Conservation (phyloP, 352 stramenopile genomes). For the Phytopythium mirpurense region DNA sequence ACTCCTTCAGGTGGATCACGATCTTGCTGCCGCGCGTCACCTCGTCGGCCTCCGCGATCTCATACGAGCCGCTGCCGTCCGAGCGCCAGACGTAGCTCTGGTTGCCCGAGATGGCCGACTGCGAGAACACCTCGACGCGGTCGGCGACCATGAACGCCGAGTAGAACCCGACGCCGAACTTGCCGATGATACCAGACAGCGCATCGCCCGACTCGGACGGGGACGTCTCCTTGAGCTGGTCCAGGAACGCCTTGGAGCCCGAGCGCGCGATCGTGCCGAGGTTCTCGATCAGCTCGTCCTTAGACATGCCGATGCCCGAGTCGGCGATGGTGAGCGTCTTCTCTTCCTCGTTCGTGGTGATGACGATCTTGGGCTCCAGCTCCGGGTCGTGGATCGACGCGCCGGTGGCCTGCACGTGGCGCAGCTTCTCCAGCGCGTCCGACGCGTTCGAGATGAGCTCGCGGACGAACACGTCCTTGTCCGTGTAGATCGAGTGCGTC, state of each 20-base stretch:
- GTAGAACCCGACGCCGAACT: constrained; percentile 99
- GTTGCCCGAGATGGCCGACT: constrained; percentile 56
- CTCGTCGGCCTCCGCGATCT: constrained; percentile 62
- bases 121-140: constrained; percentile 91
- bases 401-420: constrained; percentile 88
- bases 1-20: constrained; percentile 97
- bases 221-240: constrained; percentile 86
- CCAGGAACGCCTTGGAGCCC: constrained; percentile 96
- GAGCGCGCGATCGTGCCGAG: constrained; percentile 98
- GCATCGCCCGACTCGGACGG: constrained; percentile 64
- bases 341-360: constrained; percentile 93
- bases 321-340: constrained; percentile 98
- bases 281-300: constrained; percentile 96
- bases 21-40: constrained; percentile 94
- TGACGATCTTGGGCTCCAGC: constrained; percentile 94
- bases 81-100: constrained; percentile 68
- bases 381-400: constrained; percentile 72
- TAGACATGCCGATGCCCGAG: constrained; percentile 98
- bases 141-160: constrained; percentile 99
- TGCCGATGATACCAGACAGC: constrained; percentile 95
- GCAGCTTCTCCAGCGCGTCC: constrained; percentile 98
- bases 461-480: constrained; percentile 99
- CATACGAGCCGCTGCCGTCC: constrained; percentile 79
- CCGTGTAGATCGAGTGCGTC: constrained; percentile 99
- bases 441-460: constrained; percentile 99